A percentile compares a stretch with the other conserved stretches of the same genome.
Conservation (phyloP, 768 basidiomycete genomes). For the Tephrocybe sp. region DNA sequence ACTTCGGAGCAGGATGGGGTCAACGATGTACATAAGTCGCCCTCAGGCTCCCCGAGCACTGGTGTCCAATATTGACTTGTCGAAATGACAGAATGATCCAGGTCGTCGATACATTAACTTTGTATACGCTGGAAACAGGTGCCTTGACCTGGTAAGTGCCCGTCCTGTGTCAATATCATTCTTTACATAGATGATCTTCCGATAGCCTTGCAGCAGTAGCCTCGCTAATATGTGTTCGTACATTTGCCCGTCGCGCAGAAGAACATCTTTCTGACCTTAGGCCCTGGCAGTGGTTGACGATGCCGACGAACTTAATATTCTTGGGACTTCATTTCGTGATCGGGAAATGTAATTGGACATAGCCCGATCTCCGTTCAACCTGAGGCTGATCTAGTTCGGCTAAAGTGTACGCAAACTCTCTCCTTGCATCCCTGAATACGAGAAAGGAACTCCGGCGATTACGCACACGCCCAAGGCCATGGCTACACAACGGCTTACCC, state of each 20-base stretch:
- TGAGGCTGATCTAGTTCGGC: not conserved
- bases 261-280: not conserved
- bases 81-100: constrained; percentile 43
- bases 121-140: constrained; percentile 45
- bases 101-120: constrained; percentile 35
- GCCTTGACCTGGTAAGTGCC: constrained; percentile 39
- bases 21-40: constrained; percentile 23
- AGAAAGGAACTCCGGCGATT: constrained; percentile 26
- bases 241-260: not conserved
- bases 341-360: constrained; percentile 44
- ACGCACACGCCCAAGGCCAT: constrained; percentile 13
- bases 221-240: constrained; percentile 43
- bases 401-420: constrained; percentile 36
- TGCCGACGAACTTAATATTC: constrained; percentile 42
- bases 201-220: constrained; percentile 38
- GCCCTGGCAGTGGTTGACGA: constrained; percentile 36
- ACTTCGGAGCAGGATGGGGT: constrained; percentile 27
- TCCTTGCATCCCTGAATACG: constrained; percentile 32
- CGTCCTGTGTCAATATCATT: no score
- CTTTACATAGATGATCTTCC: not conserved
- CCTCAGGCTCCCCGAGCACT: no score
- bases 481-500: constrained; percentile 1
- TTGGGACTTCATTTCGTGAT: constrained; percentile 50
- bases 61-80: no score
- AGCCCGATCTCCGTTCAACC: no score